A percentile compares a stretch with the other conserved stretches of the same genome.
Conservation (phyloP, 495 filamentous ascomycete genomes). For the Podospora sp. region DNA sequence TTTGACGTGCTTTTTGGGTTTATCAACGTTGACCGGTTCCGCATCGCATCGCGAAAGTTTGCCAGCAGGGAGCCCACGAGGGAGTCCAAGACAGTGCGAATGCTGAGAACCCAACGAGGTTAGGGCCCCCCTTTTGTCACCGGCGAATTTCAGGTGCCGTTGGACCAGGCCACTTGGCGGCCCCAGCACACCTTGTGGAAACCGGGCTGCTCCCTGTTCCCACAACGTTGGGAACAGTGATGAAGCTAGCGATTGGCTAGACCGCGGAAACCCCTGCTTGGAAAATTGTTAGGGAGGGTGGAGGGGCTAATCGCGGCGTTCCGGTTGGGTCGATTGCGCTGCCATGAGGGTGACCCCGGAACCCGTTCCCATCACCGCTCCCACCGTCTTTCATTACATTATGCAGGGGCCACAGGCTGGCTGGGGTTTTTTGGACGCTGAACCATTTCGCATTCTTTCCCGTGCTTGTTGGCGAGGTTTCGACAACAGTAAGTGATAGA, state of each 20-base stretch:
- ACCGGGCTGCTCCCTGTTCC: constrained; percentile 24
- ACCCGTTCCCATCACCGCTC: constrained; percentile 22
- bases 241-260: constrained; percentile 28
- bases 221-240: constrained; percentile 33
- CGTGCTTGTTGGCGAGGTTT: background rate
- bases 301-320: constrained; percentile 4
- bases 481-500: background rate
- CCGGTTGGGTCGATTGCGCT: constrained; percentile 2
- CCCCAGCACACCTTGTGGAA: constrained; percentile 7
- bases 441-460: background rate
- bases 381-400: constrained; percentile 16
- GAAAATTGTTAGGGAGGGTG: constrained; percentile 19
- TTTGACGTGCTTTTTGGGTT: too few species aligned
- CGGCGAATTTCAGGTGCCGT: constrained; percentile 24
- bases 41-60: background rate
- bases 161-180: constrained; percentile 10
- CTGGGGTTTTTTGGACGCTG: background rate
- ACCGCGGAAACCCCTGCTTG: background rate
- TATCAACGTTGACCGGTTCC: too few species aligned
- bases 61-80: background rate
- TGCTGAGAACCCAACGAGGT: background rate
- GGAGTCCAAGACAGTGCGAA: background rate
- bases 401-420: constrained; percentile 20
- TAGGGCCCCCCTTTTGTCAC: constrained; percentile 11
- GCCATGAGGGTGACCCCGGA: constrained; percentile 8